These are phyloP conservation scores for Hypoxylon sp. DNA, from an alignment of 2,329 filamentous ascomycete genomes.

Conservation along the genomic window DNA sequence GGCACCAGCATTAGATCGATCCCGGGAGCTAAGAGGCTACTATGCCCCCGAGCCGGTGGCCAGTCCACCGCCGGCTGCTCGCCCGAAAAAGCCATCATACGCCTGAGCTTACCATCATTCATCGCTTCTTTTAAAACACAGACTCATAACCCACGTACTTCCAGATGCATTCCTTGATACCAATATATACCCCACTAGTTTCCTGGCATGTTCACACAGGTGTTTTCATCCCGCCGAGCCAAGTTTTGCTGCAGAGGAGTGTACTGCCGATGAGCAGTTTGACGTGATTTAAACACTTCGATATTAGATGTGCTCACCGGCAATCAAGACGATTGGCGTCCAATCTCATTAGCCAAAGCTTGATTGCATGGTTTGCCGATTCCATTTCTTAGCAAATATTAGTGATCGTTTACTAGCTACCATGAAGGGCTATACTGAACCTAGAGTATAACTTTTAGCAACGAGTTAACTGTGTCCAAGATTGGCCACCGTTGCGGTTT, in stretches of 20 bases:
- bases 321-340: background rate
- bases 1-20: slow-evolving; percentile 2
- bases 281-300: background rate
- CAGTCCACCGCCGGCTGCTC: background rate
- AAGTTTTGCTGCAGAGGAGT: background rate
- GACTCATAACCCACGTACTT: background rate
- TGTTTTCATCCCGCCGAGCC: background rate
- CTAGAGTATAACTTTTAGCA: too few species aligned
- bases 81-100: slow-evolving; percentile 27
- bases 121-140: background rate
- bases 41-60: slow-evolving; percentile 36
- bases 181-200: background rate
- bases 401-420: background rate
- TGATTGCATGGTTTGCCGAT: background rate
- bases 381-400: background rate
- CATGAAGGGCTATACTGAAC: background rate
- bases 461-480: background rate
- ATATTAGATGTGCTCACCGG: background rate
- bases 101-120: slow-evolving; percentile 9
- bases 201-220: background rate
- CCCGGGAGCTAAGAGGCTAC: slow-evolving; percentile 41
- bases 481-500: background rate
- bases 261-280: background rate
- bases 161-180: background rate
- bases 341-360: background rate